These are phyloP conservation scores for Aristolochia californica DNA, from an alignment of 164 flowering plant species.

Conservation along the genomic window DNA sequence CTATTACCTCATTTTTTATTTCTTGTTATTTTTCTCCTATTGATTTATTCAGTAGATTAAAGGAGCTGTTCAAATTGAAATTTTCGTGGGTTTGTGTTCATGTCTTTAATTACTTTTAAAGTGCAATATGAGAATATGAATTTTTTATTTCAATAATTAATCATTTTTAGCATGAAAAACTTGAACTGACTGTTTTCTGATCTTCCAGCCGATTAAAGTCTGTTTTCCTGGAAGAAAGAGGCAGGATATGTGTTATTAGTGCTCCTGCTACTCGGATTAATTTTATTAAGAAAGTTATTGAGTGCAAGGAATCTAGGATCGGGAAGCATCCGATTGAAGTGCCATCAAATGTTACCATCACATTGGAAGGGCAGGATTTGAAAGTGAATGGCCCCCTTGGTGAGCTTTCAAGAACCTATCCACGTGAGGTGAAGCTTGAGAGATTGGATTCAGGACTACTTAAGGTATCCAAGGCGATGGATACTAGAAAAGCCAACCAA, in stretches of 20 bases:
- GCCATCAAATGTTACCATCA: slow-evolving; percentile 64
- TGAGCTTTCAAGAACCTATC: slow-evolving; percentile 70
- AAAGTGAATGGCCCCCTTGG: slow-evolving; percentile 93
- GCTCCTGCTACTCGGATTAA: slow-evolving; percentile 31
- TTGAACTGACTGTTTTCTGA: neutral
- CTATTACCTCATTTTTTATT: too few relatives aligned
- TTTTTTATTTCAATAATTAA: too few relatives aligned
- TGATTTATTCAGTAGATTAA: too few relatives aligned
- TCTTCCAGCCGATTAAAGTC: slow-evolving; percentile 59
- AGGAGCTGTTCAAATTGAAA: too few relatives aligned
- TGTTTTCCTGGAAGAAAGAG: slow-evolving; percentile 47
- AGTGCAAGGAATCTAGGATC: slow-evolving; percentile 89
- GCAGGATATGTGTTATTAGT: slow-evolving; percentile 19
- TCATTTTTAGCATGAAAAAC: neutral
- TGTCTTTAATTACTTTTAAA: too few relatives aligned
- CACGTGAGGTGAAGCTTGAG: slow-evolving; percentile 69
- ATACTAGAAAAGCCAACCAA: slow-evolving; percentile 83
- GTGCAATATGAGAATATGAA: too few relatives aligned
- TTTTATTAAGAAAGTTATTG: slow-evolving; percentile 35
- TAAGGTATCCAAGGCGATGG: slow-evolving; percentile 59
- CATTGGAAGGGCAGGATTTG: slow-evolving; percentile 64
- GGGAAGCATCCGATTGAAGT: slow-evolving; percentile 82
- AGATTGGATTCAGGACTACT: slow-evolving; percentile 54
- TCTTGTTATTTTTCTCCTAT: too few relatives aligned
- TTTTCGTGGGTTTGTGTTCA: too few relatives aligned